Base-by-base conservation (phyloP, 2,329 filamentous ascomycete species). In the Alternaria ventricosa region DNA sequence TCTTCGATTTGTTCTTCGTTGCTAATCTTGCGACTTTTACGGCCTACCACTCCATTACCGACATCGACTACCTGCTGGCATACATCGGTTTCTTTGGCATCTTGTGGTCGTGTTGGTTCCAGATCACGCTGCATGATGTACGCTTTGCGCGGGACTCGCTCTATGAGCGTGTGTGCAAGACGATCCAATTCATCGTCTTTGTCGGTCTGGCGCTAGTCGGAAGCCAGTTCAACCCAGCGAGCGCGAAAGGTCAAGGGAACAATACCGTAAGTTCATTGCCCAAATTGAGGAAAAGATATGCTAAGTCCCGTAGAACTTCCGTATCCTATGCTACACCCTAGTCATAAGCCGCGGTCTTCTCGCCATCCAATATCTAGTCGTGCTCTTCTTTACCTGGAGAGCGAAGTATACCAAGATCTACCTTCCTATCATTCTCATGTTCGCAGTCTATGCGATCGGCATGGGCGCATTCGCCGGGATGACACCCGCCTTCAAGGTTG, bases 11-110 rank as follows among this genome's bases (percentile, higher is more conserved):
- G 15, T 74, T 74, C 65, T 74, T 74, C 55, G 72, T 73, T 18
- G 79, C 79, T 47, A 81, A 81, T 57, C 68, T 81, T 20, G 78
- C 78, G 30, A 80, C 78, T 1, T 81, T 80, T 43, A 81, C 79
- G 1, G 75, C 78, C 9, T 79, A 80, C 66, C 78, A 80, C 60
- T 78, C 78, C 3, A 75, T 80, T 55, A 79, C 76, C n/a, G 77
- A 79, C 54, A 13, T 46, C 20, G 58, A 69, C 41, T 76, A 78
- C 44, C 61, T 81, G 1, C 62, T 76, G 20, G 77, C 75, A 27
- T 81, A 81, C 62, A 71, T 80, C 53, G 78, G 78, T 12, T 80
- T 81, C 67, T 80, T 80, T 50, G 77, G 74, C 25, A 77, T 81
- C 41, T 60, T 81, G 10, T 81, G 79, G 79, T 74, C 73, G 6